phyloP scores from a whole-genome alignment of 2,329 filamentous ascomycete genomes.

The Penicillium decumbens region DNA sequence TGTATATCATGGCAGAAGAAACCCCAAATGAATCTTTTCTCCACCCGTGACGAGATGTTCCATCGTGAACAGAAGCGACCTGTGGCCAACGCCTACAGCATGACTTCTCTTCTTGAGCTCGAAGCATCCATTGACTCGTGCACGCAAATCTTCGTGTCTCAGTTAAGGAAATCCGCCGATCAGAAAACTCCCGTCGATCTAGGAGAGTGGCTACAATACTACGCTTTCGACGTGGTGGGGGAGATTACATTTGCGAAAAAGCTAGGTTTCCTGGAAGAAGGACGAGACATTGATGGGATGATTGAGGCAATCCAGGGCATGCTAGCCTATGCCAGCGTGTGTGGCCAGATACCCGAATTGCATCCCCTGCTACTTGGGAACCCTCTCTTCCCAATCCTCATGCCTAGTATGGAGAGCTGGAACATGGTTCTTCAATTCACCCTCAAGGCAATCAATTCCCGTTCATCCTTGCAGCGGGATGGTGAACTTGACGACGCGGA shows the following conservation, averaged over 20 bases:
- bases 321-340: constrained; percentile 27
- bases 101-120: constrained; percentile 26
- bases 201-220: constrained; percentile 29
- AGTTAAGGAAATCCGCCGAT: constrained; percentile 14
- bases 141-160: constrained; percentile 15
- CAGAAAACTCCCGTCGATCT: constrained; percentile 9
- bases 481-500: constrained; percentile 24
- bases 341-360: constrained; percentile 28
- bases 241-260: constrained; percentile 41
- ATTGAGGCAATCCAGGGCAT: constrained; percentile 29
- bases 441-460: constrained; percentile 30
- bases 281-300: constrained; percentile 38
- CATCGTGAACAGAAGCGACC: constrained; percentile 19
- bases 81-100: constrained; percentile 27
- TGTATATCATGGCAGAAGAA: constrained; percentile 20
- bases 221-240: constrained; percentile 41
- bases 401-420: constrained; percentile 35
- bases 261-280: constrained; percentile 43
- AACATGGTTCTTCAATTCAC: constrained; percentile 33
- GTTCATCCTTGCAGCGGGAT: constrained; percentile 23
- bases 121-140: constrained; percentile 27
- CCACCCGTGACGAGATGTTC: constrained; percentile 16
- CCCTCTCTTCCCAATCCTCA: constrained; percentile 26
- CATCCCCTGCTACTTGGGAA: constrained; percentile 28
- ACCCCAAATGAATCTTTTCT: constrained; percentile 23